These are phyloP conservation scores for Vitis hybrid DNA, from an alignment of 177 flowering plant species.

Conservation along the genomic window DNA sequence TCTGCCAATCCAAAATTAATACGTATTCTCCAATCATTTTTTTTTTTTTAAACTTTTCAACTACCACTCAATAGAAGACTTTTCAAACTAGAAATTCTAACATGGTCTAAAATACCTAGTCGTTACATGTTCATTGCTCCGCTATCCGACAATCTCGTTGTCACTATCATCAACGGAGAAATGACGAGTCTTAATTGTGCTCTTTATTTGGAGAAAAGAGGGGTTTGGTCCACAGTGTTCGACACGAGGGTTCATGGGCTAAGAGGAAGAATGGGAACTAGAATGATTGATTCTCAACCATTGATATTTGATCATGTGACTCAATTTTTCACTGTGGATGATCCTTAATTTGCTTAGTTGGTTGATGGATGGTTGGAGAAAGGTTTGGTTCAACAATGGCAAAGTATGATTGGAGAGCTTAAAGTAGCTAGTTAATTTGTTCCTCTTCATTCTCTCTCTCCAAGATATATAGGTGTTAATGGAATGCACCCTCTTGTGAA, in stretches of 20 bases:
- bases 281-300: conserved; percentile 61
- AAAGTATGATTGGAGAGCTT: conserved; percentile 75
- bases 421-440: conserved; percentile 68
- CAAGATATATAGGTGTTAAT: conserved; percentile 69
- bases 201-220: too few relatives aligned
- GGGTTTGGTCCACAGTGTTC: too few relatives aligned
- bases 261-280: conserved; percentile 97
- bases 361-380: conserved; percentile 71
- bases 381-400: conserved; percentile 70
- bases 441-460: conserved; percentile 45
- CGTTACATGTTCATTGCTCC: too few relatives aligned
- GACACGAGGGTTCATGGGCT: conserved; percentile 71
- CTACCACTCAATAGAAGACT: too few relatives aligned
- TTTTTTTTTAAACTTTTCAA: conserved; percentile 1
- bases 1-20: fast-evolving
- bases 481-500: conserved; percentile 98
- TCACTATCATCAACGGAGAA: too few relatives aligned
- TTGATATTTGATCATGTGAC: conserved; percentile 80
- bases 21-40: too few relatives aligned
- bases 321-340: conserved; percentile 81
- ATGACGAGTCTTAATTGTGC: too few relatives aligned
- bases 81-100: too few relatives aligned
- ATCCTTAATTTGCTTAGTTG: conserved; percentile 62
- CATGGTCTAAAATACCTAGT: fast-evolving
- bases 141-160: too few relatives aligned